Percentiles rank a stretch among this genome's conserved stretches.
phyloP scores from a whole-genome alignment of 2,329 filamentous ascomycete species.

The Samsoniella hepiali region DNA sequence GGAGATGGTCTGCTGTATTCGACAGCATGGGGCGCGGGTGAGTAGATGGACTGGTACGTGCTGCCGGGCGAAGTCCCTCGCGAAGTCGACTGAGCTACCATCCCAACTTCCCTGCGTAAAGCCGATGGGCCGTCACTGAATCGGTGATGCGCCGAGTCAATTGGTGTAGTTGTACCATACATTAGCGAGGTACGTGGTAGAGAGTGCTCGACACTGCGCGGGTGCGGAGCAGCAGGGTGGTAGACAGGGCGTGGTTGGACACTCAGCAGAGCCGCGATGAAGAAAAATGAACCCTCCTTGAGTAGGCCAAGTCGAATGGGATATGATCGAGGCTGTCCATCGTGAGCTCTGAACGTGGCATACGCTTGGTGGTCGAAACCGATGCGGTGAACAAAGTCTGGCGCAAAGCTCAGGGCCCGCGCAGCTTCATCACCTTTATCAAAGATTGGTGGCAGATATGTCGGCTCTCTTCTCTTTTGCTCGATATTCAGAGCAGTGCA shows the following conservation, averaged over 20 bases:
- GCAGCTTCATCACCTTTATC: constrained; percentile 54
- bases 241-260: constrained; percentile 39
- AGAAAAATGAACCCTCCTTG: constrained; percentile 61
- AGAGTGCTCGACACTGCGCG: constrained; percentile 27
- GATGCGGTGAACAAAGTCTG: constrained; percentile 52
- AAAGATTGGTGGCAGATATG: constrained; percentile 63
- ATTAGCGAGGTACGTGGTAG: neutral
- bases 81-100: neutral
- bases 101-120: neutral
- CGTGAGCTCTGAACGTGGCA: constrained; percentile 50
- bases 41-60: constrained; percentile 33
- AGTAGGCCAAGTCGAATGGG: constrained; percentile 54
- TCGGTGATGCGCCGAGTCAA: constrained; percentile 44
- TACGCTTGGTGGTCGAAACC: constrained; percentile 52
- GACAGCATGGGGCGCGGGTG: constrained; percentile 41
- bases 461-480: constrained; percentile 55
- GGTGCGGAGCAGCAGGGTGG: constrained; percentile 36
- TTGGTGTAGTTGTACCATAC: neutral
- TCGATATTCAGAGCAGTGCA: constrained; percentile 55
- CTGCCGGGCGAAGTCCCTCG: neutral
- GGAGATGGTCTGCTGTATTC: constrained; percentile 47
- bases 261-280: constrained; percentile 52
- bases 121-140: constrained; percentile 32
- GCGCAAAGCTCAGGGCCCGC: constrained; percentile 50
- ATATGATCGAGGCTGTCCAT: constrained; percentile 50